These are phyloP conservation scores for Talaromyces atroroseus DNA, from an alignment of 2,329 filamentous ascomycete species.

Conservation along the genomic window DNA sequence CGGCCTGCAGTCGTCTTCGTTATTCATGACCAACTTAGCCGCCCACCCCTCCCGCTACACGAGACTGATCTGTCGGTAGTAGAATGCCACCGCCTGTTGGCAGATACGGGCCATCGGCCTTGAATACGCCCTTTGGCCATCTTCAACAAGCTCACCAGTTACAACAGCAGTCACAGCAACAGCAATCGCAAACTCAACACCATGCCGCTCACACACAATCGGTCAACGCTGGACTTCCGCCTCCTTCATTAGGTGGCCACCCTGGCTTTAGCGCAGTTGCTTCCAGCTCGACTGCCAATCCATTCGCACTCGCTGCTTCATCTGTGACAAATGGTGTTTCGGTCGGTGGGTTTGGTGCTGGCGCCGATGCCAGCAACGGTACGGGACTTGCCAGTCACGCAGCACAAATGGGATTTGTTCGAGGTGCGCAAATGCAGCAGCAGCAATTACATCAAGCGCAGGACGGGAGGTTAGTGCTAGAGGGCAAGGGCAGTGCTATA, in stretches of 20 bases:
- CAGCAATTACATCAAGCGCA: conserved; percentile 47
- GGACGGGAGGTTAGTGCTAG: conserved; percentile 51
- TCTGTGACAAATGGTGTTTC: conserved; percentile 52
- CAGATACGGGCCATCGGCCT: conserved; percentile 54
- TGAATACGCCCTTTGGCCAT: conserved; percentile 56
- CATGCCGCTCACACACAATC: conserved; percentile 39
- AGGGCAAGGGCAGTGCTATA: conserved; percentile 51
- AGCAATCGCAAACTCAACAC: conserved; percentile 40
- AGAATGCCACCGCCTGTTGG: conserved; percentile 56
- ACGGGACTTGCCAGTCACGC: conserved; percentile 81
- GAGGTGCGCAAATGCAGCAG: conserved; percentile 62
- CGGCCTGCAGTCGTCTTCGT: conserved; percentile 2
- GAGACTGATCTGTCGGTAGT: conserved; percentile 16
- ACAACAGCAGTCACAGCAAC: conserved; percentile 43
- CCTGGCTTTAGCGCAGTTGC: conserved; percentile 61
- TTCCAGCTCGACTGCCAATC: conserved; percentile 62
- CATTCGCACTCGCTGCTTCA: conserved; percentile 53
- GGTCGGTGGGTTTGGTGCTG: conserved; percentile 52
- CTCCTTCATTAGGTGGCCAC: conserved; percentile 59
- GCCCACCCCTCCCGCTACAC: conserved; percentile 15
- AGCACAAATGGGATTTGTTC: conserved; percentile 79
- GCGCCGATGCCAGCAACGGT: conserved; percentile 51
- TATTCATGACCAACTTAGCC: conserved; percentile 19
- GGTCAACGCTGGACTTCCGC: conserved; percentile 45
- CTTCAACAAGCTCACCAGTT: conserved; percentile 48